These are phyloP conservation scores for Sequoiadendron giganteum DNA, from an alignment of 75 land plant species.

Conservation along the genomic window DNA sequence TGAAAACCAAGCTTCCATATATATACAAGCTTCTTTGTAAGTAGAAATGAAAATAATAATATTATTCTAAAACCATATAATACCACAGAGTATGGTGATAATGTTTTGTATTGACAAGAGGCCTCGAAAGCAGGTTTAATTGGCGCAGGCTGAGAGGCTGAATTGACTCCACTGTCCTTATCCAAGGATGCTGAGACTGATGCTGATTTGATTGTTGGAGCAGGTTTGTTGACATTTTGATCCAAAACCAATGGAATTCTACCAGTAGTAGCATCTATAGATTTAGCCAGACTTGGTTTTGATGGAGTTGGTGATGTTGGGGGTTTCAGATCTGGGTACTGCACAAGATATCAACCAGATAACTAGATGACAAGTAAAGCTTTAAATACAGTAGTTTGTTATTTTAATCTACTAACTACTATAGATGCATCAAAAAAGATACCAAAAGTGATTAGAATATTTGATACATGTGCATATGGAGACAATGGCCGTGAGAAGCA, in stretches of 20 bases:
- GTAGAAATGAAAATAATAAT: background rate
- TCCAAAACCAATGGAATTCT: background rate
- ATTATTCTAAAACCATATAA: background rate
- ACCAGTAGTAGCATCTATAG: background rate
- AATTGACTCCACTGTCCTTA: background rate
- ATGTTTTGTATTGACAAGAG: constrained; percentile 8
- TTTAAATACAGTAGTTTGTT: background rate
- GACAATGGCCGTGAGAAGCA: constrained; percentile 18
- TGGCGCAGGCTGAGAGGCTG: background rate
- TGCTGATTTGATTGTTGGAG: background rate
- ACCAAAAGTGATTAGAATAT: background rate
- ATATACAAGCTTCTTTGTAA: background rate
- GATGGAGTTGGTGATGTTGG: constrained; percentile 24
- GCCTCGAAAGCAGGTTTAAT: background rate
- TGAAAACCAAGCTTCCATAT: background rate
- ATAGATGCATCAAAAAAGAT: background rate
- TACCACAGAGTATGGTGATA: constrained; percentile 26
- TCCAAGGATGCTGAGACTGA: background rate
- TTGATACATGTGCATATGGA: constrained; percentile 25
- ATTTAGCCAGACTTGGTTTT: constrained; percentile 12
- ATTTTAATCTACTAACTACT: background rate
- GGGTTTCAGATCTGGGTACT: constrained; percentile 34
- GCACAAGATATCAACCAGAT: background rate
- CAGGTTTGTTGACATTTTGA: background rate
- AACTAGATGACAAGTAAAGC: background rate